Percentiles rank a stretch among this genome's conserved stretches.
Evolutionary conservation across 164 flowering plant species (phyloP).

Genomic region (Kingdonia uniflora): DNA sequence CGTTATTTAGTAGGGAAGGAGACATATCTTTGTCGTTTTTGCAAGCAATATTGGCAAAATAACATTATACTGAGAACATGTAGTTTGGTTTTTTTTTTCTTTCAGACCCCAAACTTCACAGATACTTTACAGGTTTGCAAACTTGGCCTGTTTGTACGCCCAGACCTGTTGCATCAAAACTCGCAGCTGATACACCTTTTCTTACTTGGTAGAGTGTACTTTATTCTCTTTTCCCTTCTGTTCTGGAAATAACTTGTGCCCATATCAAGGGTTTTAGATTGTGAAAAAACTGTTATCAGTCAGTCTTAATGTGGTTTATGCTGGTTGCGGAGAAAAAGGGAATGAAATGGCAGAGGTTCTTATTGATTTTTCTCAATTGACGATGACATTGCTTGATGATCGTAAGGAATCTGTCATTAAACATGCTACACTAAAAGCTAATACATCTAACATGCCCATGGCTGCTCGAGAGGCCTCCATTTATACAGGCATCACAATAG

Average conservation of each 20-base stretch:
- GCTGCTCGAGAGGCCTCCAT: no score
- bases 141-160: slow-evolving; percentile 98
- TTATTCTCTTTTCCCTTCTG: slow-evolving; percentile 98
- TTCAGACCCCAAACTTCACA: no score
- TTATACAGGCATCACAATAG: slow-evolving; percentile 88
- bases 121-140: no score
- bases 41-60: no score
- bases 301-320: slow-evolving; percentile 98
- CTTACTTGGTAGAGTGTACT: slow-evolving; percentile 99
- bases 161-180: slow-evolving; percentile 88
- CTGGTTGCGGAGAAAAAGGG: slow-evolving; percentile 99
- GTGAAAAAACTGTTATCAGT: slow-evolving; percentile 99
- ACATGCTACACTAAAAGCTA: slow-evolving; percentile 98
- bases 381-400: slow-evolving; percentile 99
- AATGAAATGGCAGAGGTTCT: slow-evolving; percentile 99
- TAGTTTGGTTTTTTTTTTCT: no score
- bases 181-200: slow-evolving; percentile 98
- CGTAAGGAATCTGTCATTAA: slow-evolving; percentile 99
- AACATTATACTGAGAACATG: no score
- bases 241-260: slow-evolving; percentile 99
- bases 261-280: slow-evolving; percentile 98
- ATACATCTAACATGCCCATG: no score
- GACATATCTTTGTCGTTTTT: no score
- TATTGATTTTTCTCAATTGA: no score
- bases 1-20: no score